Conservation (phyloP, 116 monocot species). For the Posidonia oceanica region DNA sequence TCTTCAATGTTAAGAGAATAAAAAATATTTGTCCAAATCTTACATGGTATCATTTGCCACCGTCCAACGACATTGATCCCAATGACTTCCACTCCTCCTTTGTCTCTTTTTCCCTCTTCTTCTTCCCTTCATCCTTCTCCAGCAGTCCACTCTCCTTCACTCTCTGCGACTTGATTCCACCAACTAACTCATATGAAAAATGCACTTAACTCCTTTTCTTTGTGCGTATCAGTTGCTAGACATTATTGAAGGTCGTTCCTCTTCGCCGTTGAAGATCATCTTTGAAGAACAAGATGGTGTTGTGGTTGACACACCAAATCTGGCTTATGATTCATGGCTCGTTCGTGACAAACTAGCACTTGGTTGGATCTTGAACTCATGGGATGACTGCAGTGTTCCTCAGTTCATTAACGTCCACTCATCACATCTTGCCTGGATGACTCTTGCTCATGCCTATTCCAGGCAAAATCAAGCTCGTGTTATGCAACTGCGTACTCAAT, state of each 20-base stretch:
- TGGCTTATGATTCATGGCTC: not conserved
- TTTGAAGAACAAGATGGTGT: no score
- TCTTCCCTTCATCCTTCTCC: no score
- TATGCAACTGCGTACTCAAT: not conserved
- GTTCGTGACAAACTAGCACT: not conserved
- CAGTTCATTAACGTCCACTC: not conserved
- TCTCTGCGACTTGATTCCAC: not conserved
- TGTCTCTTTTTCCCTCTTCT: not conserved
- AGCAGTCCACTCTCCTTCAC: not conserved
- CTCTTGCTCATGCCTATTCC: not conserved
- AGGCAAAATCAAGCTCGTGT: not conserved
- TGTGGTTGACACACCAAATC: not conserved
- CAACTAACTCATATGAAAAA: not conserved
- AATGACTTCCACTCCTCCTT: no score
- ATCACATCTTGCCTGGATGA: not conserved
- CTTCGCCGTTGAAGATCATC: not conserved
- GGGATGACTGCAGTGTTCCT: not conserved
- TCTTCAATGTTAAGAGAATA: no score
- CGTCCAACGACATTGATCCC: no score
- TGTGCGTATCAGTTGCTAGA: not conserved
- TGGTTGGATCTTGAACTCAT: not conserved
- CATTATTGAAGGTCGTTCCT: not conserved
- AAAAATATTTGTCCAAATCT: no score
- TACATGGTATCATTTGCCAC: no score
- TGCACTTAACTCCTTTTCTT: not conserved